Evolutionary conservation across 2,329 filamentous ascomycete species (phyloP), one percentile per base, ranked within the genome.

Genomic region (Nemania bipapillata): DNA sequence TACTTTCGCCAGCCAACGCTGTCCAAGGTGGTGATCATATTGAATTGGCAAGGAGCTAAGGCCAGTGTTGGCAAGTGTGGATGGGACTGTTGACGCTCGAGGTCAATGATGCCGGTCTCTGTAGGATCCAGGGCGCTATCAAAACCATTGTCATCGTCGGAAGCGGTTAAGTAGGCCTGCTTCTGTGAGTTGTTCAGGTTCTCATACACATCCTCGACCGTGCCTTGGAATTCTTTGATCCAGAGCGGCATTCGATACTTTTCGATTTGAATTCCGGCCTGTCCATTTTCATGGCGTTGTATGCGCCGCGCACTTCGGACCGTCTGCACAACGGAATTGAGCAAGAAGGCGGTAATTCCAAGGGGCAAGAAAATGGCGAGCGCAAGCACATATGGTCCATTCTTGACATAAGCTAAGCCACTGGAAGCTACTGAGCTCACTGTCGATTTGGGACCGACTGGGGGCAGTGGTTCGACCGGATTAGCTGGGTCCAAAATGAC

Each of bases 21-120:
- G 74, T 98, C 89, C 56, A 98, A 83, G 9, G 89, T 87, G 32
- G 91, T 86, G 70, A 97, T 92, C 88, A 97, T 97, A 56, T 87
- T 85, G 77, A 97, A 97, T 80, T 98, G 95, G 55, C 89, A 87
- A 4, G 90, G 85, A 0, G 92, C 90, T 61, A 98, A 82, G 0
- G 94, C 94, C 62, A 98, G 84, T 0, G 90, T 93, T 0, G 92
- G 92, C 71, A 87, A 86, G 3, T 85, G 50, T 74, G 80, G 56
- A 74, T 78, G 68, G 63, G 79, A 78, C 69, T 74, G 80, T 65
- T 73, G 80, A 35, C 79, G 79, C 65, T 86, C 80, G 20, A 83
- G 72, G 12, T 78, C 79, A 28, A 82, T 76, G 55, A 85, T 83
- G 65, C 83, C 78, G 6, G 78, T 76, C 35, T 78, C 78, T 6